These are phyloP conservation scores for Zhuliangozyma parablackwelliae DNA, from an alignment of 1,139 yeast species.

Conservation along the genomic window DNA sequence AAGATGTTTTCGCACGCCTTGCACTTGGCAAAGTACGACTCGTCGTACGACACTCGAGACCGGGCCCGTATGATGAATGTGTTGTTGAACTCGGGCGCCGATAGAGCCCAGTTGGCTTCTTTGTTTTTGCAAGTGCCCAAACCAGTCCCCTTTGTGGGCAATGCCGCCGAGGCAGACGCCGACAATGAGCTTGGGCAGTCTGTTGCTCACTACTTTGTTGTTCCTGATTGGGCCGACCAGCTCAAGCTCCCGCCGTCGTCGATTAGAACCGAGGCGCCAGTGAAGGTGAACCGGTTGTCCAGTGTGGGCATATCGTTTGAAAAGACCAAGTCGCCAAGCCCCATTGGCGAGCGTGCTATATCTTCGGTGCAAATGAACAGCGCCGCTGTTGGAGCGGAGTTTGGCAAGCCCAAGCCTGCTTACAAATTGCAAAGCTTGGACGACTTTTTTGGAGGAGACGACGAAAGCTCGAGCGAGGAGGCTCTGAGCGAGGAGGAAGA, in stretches of 20 bases:
- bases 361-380: conserved; percentile 20
- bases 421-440: conserved; percentile 73
- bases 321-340: conserved; percentile 19
- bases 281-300: conserved; percentile 22
- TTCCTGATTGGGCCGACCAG: conserved; percentile 34
- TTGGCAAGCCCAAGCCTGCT: conserved; percentile 21
- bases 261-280: conserved; percentile 31
- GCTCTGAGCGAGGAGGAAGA: conserved; percentile 24
- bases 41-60: conserved; percentile 76
- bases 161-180: conserved; percentile 1
- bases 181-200: conserved; percentile 14
- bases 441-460: conserved; percentile 65
- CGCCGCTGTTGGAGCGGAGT: conserved; percentile 1
- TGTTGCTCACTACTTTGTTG: conserved; percentile 21
- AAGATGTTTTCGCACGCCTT: conserved; percentile 61
- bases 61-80: conserved; percentile 71
- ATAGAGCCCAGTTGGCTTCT: conserved; percentile 56
- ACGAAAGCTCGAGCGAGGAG: conserved; percentile 21
- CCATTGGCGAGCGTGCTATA: conserved; percentile 19
- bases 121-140: conserved; percentile 82
- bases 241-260: conserved; percentile 28
- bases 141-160: conserved; percentile 44
- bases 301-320: conserved; percentile 14
- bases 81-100: conserved; percentile 33
- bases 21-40: conserved; percentile 69